Conservation (phyloP, 148 eudicot genomes). For the Rhododendron vialii region DNA sequence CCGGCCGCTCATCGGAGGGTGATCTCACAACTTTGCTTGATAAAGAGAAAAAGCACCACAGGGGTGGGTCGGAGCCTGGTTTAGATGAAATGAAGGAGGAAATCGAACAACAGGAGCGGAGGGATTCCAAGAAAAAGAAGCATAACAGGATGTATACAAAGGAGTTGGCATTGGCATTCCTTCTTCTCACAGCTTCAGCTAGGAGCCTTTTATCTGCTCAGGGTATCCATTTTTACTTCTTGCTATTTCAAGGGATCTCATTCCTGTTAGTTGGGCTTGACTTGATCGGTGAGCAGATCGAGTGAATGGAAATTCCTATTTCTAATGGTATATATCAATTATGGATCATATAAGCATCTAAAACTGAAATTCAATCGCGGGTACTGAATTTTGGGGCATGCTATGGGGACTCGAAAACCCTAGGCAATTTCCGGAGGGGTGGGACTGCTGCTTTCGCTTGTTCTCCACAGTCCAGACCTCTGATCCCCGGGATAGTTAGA, state of each 20-base stretch:
- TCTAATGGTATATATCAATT: slow-evolving; percentile 22
- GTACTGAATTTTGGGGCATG: background rate
- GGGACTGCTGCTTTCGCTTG: slow-evolving; percentile 11
- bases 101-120: slow-evolving; percentile 31
- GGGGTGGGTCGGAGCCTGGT: slow-evolving; percentile 58
- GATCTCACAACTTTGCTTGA: slow-evolving; percentile 53
- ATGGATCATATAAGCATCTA: background rate
- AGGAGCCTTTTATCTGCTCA: slow-evolving; percentile 93
- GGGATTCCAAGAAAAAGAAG: slow-evolving; percentile 50
- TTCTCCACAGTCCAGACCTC: slow-evolving; percentile 20
- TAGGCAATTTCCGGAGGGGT: slow-evolving; percentile 8
- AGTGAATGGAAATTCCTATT: slow-evolving; percentile 23
- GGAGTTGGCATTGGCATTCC: slow-evolving; percentile 76
- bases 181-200: slow-evolving; percentile 77
- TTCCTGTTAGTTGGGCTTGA: slow-evolving; percentile 91
- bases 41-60: slow-evolving; percentile 42
- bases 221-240: slow-evolving; percentile 96
- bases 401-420: background rate
- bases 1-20: slow-evolving; percentile 95
- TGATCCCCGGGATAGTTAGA: background rate
- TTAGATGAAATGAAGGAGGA: slow-evolving; percentile 54
- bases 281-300: slow-evolving; percentile 88
- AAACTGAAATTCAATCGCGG: slow-evolving; percentile 6
- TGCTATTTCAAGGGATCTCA: slow-evolving; percentile 94
- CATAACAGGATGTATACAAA: slow-evolving; percentile 84